These are phyloP conservation scores for Porcisia deanei DNA, from an alignment of 208 protist species.

Conservation along the genomic window DNA sequence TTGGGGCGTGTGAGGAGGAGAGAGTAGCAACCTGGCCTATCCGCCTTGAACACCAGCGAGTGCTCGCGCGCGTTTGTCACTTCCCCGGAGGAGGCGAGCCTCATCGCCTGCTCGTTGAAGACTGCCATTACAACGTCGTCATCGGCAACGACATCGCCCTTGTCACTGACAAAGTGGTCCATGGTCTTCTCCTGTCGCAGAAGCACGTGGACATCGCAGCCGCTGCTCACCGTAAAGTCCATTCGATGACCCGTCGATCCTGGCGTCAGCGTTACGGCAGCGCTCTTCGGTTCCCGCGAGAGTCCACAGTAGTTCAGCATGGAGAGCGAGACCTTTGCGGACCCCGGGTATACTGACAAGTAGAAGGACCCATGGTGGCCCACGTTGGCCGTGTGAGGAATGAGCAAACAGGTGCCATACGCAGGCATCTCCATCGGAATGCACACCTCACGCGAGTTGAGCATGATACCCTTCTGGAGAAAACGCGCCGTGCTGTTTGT, in stretches of 20 bases:
- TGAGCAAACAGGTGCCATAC: slow-evolving; percentile 65
- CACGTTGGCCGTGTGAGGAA: slow-evolving; percentile 78
- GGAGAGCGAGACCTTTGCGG: slow-evolving; percentile 70
- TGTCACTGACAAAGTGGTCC: slow-evolving; percentile 23
- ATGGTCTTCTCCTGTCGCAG: slow-evolving; percentile 73
- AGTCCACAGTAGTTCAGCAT: slow-evolving; percentile 76
- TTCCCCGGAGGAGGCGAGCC: slow-evolving; percentile 54
- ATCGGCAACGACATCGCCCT: slow-evolving; percentile 68
- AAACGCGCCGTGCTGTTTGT: slow-evolving; percentile 82
- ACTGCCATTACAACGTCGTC: slow-evolving; percentile 61
- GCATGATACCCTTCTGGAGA: slow-evolving; percentile 86
- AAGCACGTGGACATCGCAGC: slow-evolving; percentile 78
- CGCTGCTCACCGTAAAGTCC: slow-evolving; percentile 63
- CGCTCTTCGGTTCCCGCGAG: slow-evolving; percentile 42
- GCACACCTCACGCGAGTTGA: slow-evolving; percentile 87
- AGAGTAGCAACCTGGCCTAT: slow-evolving; percentile 55
- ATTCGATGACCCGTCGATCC: slow-evolving; percentile 47
- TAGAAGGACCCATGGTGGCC: slow-evolving; percentile 66
- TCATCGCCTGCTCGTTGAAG: slow-evolving; percentile 66
- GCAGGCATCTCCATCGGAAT: slow-evolving; percentile 70
- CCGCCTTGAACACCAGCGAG: slow-evolving; percentile 61
- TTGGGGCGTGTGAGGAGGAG: slow-evolving; percentile 59
- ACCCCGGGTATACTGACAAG: slow-evolving; percentile 81
- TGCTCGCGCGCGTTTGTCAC: slow-evolving; percentile 83
- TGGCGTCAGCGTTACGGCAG: slow-evolving; percentile 44